A percentile compares a stretch with the other conserved stretches of the same genome.
Conservation (phyloP, 176 grass and related monocot species). For the Avena atlantica region DNA sequence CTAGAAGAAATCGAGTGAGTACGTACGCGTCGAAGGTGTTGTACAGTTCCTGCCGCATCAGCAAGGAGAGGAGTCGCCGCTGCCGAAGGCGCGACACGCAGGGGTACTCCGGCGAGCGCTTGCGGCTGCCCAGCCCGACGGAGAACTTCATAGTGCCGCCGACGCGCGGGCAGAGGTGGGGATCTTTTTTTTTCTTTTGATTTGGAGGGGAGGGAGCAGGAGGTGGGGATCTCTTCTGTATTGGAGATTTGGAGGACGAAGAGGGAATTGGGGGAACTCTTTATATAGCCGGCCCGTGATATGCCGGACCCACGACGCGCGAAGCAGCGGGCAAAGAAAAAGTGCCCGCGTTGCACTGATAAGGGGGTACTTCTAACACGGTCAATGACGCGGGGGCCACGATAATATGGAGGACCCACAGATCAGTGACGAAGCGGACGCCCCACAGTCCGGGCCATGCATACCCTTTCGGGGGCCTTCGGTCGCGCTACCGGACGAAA, state of each 20-base stretch:
- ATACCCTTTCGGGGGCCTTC: not conserved
- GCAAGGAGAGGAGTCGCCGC: conserved; percentile 1
- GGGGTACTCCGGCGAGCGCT: not conserved
- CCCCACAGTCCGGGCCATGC: too few relatives aligned
- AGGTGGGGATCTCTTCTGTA: not conserved
- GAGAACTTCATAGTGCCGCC: not conserved
- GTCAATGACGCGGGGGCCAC: not conserved
- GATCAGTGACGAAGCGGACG: not conserved
- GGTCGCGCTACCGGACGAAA: not conserved
- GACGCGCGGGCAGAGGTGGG: not conserved
- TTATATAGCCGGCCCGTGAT: not conserved
- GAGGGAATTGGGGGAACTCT: not conserved
- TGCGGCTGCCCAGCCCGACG: not conserved
- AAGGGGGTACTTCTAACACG: not conserved
- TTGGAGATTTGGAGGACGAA: too few relatives aligned
- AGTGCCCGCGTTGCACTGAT: not conserved
- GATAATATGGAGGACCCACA: not conserved
- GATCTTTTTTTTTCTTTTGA: not conserved
- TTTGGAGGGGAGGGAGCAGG: not conserved
- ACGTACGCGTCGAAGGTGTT: not conserved
- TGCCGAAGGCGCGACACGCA: not conserved
- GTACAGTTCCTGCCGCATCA: not conserved
- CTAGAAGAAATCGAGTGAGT: not conserved
- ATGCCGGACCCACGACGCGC: not conserved
- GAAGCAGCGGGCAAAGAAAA: not conserved